Percentiles rank a stretch among this genome's conserved stretches.
phyloP scores from a whole-genome alignment of 495 filamentous ascomycete species.

The Hypoxylon crocopeplum region DNA sequence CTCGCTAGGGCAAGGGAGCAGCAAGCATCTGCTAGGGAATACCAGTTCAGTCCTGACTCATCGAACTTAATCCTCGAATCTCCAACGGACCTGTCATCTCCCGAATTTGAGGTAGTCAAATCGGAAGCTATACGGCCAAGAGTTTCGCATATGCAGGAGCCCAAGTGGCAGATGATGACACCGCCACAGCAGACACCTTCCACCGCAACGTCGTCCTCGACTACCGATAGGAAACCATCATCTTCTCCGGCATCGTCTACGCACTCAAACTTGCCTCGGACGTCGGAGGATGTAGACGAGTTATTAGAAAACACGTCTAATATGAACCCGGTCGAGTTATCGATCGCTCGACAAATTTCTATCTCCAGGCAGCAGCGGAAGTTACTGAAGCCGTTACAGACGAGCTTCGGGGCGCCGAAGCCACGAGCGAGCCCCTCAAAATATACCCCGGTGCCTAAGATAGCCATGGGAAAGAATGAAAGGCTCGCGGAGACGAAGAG shows the following conservation, averaged over 20 bases:
- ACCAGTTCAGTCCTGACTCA: conserved; percentile 50
- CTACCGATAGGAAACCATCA: conserved; percentile 41
- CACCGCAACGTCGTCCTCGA: conserved; percentile 32
- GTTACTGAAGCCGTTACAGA: conserved; percentile 49
- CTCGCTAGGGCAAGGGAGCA: conserved; percentile 26
- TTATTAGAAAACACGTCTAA: conserved; percentile 38
- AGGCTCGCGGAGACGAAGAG: conserved; percentile 47
- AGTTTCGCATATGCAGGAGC: conserved; percentile 48
- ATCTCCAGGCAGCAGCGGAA: conserved; percentile 62
- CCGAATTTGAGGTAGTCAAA: conserved; percentile 33
- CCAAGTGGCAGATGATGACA: conserved; percentile 59
- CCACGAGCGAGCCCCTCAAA: conserved; percentile 8
- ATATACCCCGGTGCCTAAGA: conserved; percentile 27
- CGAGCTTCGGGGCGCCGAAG: conserved; percentile 14
- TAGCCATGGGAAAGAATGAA: conserved; percentile 36
- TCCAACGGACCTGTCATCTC: conserved; percentile 41
- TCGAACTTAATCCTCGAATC: conserved; percentile 58
- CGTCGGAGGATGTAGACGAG: conserved; percentile 46
- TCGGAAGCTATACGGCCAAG: conserved; percentile 33
- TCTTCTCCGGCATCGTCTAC: conserved; percentile 42
- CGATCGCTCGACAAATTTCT: conserved; percentile 65
- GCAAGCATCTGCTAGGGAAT: conserved; percentile 11
- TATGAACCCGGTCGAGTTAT: conserved; percentile 58
- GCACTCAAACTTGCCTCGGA: conserved; percentile 37
- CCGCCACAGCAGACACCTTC: conserved; percentile 43